These are phyloP conservation scores for Cryptosporidium xiaoi DNA, from an alignment of 169 alveolate species.

Conservation along the genomic window DNA sequence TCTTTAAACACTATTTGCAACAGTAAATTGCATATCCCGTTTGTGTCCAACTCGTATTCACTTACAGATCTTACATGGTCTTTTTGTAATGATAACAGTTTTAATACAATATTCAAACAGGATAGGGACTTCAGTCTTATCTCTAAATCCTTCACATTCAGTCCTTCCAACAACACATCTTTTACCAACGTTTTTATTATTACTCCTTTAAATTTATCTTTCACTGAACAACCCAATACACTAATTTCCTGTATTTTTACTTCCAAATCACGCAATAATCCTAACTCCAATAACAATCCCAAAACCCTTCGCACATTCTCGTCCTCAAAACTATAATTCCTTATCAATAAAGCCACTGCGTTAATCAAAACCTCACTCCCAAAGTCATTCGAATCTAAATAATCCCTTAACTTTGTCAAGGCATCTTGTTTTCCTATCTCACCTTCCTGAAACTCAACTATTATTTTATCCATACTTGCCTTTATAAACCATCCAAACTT, in stretches of 20 bases:
- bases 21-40: not conserved
- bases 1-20: conserved; percentile 24
- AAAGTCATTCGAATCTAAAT: not conserved
- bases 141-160: conserved; percentile 4
- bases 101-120: conserved; percentile 22
- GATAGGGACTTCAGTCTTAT: conserved; percentile 12
- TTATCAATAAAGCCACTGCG: conserved; percentile 17
- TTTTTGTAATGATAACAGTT: not conserved
- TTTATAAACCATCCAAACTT: too few species aligned
- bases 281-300: conserved; percentile 23
- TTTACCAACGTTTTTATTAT: not conserved
- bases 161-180: conserved; percentile 22
- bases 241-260: not conserved
- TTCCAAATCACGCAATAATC: not conserved
- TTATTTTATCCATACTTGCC: conserved; percentile 20
- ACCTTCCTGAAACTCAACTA: conserved; percentile 31
- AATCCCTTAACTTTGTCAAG: not conserved
- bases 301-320: not conserved
- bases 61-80: too few species aligned
- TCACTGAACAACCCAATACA: too few species aligned
- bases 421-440: conserved; percentile 23
- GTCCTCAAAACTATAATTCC: conserved; percentile 25
- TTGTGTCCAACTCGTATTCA: not conserved
- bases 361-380: conserved; percentile 4
- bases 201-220: not conserved